Percentiles rank a stretch among this genome's conserved stretches.
Conservation (phyloP, 164 flowering plant genomes). For the Buxus sempervirens region DNA sequence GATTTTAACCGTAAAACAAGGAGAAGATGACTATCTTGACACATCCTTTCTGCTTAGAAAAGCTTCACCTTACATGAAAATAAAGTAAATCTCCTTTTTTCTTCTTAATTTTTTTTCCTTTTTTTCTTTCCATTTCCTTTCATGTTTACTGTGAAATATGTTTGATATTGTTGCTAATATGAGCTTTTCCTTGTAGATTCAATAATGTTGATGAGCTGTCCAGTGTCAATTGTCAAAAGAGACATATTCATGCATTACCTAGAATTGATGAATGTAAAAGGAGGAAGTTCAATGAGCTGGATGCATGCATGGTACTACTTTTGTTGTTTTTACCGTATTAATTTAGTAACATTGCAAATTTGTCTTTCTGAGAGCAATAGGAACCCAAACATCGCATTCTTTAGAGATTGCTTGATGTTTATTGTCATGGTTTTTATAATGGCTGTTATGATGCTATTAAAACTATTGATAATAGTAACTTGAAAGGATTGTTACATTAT, state of each 20-base stretch:
- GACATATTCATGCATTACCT: slow-evolving; percentile 31
- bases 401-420: too few species aligned
- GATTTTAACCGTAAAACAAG: slow-evolving; percentile 82
- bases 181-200: slow-evolving; percentile 35
- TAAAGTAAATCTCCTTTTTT: slow-evolving; percentile 47
- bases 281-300: slow-evolving; percentile 34
- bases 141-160: background rate
- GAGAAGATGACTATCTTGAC: slow-evolving; percentile 72
- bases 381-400: too few species aligned
- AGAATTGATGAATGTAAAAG: slow-evolving; percentile 44
- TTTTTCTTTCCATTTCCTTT: background rate
- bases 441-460: too few species aligned
- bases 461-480: too few species aligned
- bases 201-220: slow-evolving; percentile 34
- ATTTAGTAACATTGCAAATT: background rate
- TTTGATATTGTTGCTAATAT: background rate
- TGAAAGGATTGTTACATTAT: too few species aligned
- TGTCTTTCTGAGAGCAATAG: too few species aligned
- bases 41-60: slow-evolving; percentile 71
- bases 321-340: background rate
- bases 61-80: slow-evolving; percentile 80
- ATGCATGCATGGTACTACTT: slow-evolving; percentile 31
- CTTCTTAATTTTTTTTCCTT: background rate
- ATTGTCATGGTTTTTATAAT: too few species aligned
- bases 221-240: slow-evolving; percentile 41